Percentiles rank a stretch among this genome's conserved stretches.
These are phyloP conservation scores for Lactifluus pinguis DNA, from an alignment of 768 basidiomycete genomes.

Conservation along the genomic window DNA sequence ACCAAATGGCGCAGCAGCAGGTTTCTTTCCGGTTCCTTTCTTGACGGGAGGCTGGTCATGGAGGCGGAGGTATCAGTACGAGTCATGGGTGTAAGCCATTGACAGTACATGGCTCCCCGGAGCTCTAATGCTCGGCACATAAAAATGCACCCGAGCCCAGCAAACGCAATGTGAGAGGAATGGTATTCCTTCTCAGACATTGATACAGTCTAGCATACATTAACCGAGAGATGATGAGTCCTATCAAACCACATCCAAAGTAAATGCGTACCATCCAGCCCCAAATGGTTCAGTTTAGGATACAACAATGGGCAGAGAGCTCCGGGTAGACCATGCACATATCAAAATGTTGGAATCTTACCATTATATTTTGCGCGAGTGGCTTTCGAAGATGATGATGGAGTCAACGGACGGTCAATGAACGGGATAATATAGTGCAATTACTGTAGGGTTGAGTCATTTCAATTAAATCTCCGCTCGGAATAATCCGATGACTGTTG, in stretches of 20 bases:
- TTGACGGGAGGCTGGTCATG: constrained; percentile 82
- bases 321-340: constrained; percentile 1
- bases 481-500: too few relatives aligned
- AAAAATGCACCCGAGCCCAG: constrained; percentile 31
- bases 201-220: too few relatives aligned
- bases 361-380: not conserved
- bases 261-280: constrained; percentile 25
- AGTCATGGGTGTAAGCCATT: constrained; percentile 23
- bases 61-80: constrained; percentile 56
- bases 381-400: not conserved
- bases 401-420: not conserved
- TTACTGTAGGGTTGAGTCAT: too few relatives aligned
- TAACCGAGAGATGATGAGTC: too few relatives aligned
- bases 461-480: too few relatives aligned
- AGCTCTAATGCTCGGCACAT: constrained; percentile 36
- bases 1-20: constrained; percentile 76
- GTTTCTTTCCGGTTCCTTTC: constrained; percentile 75
- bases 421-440: too few relatives aligned
- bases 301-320: not conserved
- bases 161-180: constrained; percentile 23
- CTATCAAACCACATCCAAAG: constrained; percentile 17
- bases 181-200: too few relatives aligned
- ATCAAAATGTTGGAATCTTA: not conserved
- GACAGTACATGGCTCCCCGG: constrained; percentile 35
- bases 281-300: not conserved